A percentile compares a stretch with the other conserved stretches of the same genome.
phyloP scores from a whole-genome alignment of 2,329 filamentous ascomycete genomes.

The Sporothrix protearum region DNA sequence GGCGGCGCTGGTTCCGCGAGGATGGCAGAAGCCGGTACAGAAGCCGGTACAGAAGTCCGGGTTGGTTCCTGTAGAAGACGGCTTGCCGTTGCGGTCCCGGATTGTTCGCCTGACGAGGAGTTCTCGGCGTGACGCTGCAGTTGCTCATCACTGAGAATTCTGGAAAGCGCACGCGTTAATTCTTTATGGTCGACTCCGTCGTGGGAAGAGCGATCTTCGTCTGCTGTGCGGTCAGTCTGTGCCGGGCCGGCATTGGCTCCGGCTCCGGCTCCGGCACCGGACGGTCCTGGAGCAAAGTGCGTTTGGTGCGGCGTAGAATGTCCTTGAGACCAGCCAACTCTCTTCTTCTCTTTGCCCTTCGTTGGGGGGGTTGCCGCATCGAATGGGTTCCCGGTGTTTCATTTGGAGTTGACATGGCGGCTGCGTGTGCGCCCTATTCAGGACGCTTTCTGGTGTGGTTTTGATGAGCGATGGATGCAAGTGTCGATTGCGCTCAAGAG shows the following conservation, averaged over 20 bases:
- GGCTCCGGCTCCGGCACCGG: background rate
- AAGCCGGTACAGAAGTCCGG: background rate
- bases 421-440: background rate
- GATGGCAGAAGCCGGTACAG: background rate
- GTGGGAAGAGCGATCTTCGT: slow-evolving; percentile 11
- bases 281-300: background rate
- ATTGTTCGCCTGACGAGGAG: background rate
- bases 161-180: slow-evolving; percentile 25
- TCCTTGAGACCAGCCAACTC: slow-evolving; percentile 28
- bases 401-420: slow-evolving; percentile 24
- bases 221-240: background rate
- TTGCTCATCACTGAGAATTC: slow-evolving; percentile 25
- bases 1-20: slow-evolving; percentile 21
- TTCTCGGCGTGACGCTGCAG: background rate
- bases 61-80: background rate
- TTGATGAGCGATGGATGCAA: background rate
- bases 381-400: background rate
- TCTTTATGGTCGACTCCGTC: slow-evolving; percentile 29
- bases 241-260: background rate
- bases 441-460: background rate
- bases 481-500: background rate
- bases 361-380: slow-evolving; percentile 13
- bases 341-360: slow-evolving; percentile 30
- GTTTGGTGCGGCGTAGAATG: background rate
- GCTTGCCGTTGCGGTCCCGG: background rate